A percentile compares a stretch with the other conserved stretches of the same genome.
These are phyloP conservation scores for Hanseniaspora hatyaiensis DNA, from an alignment of 805 yeast genomes.

Conservation along the genomic window DNA sequence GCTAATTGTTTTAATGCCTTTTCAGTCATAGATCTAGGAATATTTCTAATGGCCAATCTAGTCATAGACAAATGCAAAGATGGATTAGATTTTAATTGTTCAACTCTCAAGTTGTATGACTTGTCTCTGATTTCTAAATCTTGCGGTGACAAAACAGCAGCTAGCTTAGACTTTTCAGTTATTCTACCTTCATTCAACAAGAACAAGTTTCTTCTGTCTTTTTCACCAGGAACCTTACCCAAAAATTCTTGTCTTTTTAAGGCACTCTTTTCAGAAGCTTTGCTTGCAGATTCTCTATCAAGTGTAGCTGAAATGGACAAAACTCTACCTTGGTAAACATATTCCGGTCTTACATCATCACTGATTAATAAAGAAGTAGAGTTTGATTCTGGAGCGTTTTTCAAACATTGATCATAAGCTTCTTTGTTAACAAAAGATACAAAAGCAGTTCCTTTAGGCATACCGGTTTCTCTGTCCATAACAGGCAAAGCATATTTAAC, in stretches of 20 bases:
- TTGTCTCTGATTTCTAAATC: conserved; percentile 83
- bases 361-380: conserved; percentile 61
- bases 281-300: conserved; percentile 69
- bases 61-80: conserved; percentile 86
- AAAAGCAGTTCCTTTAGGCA: conserved; percentile 90
- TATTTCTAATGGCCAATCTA: conserved; percentile 83
- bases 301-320: conserved; percentile 75
- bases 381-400: conserved; percentile 65
- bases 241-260: conserved; percentile 58
- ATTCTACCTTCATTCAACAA: conserved; percentile 90
- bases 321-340: conserved; percentile 87
- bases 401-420: conserved; percentile 56
- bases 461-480: conserved; percentile 68
- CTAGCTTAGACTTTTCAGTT: conserved; percentile 65
- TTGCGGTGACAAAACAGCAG: conserved; percentile 49
- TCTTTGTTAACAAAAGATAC: conserved; percentile 65
- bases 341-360: conserved; percentile 81
- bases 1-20: conserved; percentile 84
- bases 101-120: conserved; percentile 72
- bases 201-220: conserved; percentile 74
- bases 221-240: conserved; percentile 70
- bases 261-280: conserved; percentile 61
- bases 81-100: conserved; percentile 84
- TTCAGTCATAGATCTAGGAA: conserved; percentile 85
- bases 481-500: conserved; percentile 92